phyloP scores from a whole-genome alignment of 148 eudicot genomes.

The Amaranthus hypochondriacus region DNA sequence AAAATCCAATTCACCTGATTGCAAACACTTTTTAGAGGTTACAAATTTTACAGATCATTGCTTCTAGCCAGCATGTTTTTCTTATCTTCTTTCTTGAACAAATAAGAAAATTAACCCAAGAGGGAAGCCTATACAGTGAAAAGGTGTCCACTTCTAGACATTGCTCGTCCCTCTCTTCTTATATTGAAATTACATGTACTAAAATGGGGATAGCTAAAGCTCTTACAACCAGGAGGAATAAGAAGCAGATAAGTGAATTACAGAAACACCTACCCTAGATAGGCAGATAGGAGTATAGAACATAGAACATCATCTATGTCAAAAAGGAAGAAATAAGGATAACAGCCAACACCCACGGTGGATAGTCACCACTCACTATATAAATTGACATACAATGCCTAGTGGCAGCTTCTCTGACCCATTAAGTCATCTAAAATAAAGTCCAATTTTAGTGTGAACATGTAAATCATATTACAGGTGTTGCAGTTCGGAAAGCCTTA shows the following conservation, averaged over 20 bases:
- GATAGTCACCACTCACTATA: background rate
- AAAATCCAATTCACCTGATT: background rate
- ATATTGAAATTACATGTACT: background rate
- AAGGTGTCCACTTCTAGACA: background rate
- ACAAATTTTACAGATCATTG: background rate
- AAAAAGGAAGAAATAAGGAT: background rate
- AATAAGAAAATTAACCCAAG: background rate
- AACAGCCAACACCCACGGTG: background rate
- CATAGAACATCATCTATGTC: background rate
- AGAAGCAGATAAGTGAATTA: background rate
- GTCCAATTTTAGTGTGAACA: background rate
- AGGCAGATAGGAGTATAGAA: background rate
- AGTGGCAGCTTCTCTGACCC: no score
- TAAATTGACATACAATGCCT: no score
- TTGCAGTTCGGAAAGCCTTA: background rate
- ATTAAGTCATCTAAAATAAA: no score
- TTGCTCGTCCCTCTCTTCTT: background rate
- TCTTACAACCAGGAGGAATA: background rate
- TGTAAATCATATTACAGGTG: background rate
- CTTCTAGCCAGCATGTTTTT: background rate
- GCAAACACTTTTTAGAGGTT: background rate
- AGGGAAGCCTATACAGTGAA: background rate
- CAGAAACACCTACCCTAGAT: background rate
- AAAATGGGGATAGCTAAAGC: background rate
- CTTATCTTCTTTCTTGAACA: background rate